Percentiles rank a stretch among this genome's conserved stretches.
Evolutionary conservation across 345 rosid genomes (phyloP).

Genomic region (Theobroma cacao): DNA sequence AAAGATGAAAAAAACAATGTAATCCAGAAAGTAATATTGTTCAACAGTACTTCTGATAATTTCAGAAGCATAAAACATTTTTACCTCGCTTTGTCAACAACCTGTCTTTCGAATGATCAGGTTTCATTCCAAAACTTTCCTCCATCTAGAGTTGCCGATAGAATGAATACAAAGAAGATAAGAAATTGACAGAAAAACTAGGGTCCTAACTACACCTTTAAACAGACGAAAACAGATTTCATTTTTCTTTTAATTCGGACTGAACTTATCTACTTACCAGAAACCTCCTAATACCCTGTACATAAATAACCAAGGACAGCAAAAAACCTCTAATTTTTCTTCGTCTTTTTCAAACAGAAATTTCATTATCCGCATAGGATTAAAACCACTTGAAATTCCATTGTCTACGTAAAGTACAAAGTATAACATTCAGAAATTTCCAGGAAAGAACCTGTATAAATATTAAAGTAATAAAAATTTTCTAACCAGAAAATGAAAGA

Average conservation of each 20-base stretch:
- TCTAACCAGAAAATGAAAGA: neutral
- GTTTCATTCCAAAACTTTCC: neutral
- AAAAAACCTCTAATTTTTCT: neutral
- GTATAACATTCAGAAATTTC: neutral
- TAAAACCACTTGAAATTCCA: neutral
- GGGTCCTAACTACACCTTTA: neutral
- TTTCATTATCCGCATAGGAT: neutral
- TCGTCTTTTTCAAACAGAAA: neutral
- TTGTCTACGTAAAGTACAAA: neutral
- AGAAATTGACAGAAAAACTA: neutral
- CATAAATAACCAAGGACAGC: neutral
- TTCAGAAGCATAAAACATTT: neutral
- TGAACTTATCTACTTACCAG: neutral
- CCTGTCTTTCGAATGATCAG: no score
- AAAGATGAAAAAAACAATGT: neutral
- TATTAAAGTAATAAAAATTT: neutral
- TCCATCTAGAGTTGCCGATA: neutral
- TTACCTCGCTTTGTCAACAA: no score
- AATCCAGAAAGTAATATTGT: neutral
- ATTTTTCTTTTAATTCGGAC: neutral
- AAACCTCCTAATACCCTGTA: neutral
- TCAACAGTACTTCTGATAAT: neutral
- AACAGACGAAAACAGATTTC: neutral
- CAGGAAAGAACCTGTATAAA: neutral
- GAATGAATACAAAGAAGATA: neutral